Evolutionary conservation across 2,329 filamentous ascomycete genomes (phyloP), one percentile per base, ranked within the genome.

Genomic region (Diatrype stigma): DNA sequence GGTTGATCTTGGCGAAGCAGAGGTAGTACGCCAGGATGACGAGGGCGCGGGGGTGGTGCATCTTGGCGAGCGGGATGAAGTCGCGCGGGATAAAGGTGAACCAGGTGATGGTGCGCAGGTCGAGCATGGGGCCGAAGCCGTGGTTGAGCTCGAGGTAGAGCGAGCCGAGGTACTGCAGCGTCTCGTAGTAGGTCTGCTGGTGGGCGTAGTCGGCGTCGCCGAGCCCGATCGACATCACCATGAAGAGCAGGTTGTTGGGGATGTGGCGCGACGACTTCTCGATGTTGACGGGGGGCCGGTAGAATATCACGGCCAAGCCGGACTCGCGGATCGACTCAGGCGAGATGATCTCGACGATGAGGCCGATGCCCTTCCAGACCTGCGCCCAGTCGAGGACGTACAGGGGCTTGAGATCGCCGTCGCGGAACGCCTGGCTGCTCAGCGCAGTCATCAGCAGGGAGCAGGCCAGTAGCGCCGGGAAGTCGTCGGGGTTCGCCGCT

Each of bases 301-400:
- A 72, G 56, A 82, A 79, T 11, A 82, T 66, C 5, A 66, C 59
- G 1, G 70, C 67, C 49, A 82, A 59, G 16, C 77, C 79, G 0
- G 75, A 73, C 2, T 71, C 63, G 45, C 66, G 57, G 2, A 73
- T 56, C 1, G 52, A 57, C 8, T 61, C 53, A 1, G 64, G 62
- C 1, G 61, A 57, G 37, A 72, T 67, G 12, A 76, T 53, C 0
- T 74, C 64, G 37, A 80, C 65, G 28, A 82, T 76, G 16, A 77
- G 61, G 28, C 76, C 70, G 23, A 77, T 81, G 10, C 79, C 79
- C 10, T 73, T 69, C 78, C 79, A 83, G 12, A 82, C 69, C 3
- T 73, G 58, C 65, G 82, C 77, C 79, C 80, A 83, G 59, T 81
- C 74, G 42, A 81, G 62, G 28, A 82, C 73, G 57, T 75, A 80